Percentiles rank a stretch among this genome's conserved stretches.
These are phyloP conservation scores for Penicillium coprophilum DNA, from an alignment of 495 filamentous ascomycete genomes.

Conservation along the genomic window DNA sequence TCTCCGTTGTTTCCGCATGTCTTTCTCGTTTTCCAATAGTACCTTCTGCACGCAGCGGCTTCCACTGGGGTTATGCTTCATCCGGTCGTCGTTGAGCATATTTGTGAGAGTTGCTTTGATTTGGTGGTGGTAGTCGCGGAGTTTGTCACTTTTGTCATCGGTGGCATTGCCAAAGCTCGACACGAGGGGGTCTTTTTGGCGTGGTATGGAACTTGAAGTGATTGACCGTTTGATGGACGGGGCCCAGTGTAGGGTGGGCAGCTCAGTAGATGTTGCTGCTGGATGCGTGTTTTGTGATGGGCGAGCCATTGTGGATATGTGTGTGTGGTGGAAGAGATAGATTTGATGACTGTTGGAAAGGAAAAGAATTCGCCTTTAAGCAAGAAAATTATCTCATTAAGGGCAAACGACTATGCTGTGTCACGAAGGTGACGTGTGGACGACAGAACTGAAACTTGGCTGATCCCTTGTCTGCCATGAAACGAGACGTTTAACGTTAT, in stretches of 20 bases:
- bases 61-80: conserved; percentile 7
- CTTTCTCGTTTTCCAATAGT: conserved; percentile 5
- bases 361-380: not conserved
- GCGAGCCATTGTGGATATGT: not conserved
- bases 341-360: not conserved
- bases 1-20: conserved; percentile 6
- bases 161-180: not conserved
- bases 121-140: conserved; percentile 2
- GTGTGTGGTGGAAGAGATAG: not conserved
- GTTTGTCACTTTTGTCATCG: not conserved
- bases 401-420: not conserved
- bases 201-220: not conserved
- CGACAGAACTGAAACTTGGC: conserved; percentile 3
- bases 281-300: not conserved
- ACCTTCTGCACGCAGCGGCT: conserved; percentile 5
- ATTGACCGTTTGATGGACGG: not conserved
- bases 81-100: conserved; percentile 13
- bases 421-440: conserved; percentile 4
- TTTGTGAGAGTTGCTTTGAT: conserved; percentile 13
- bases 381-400: not conserved
- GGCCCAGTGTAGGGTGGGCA: not conserved
- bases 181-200: not conserved
- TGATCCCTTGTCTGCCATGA: not conserved
- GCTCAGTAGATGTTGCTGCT: conserved; percentile 1
- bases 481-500: not conserved